Percentiles rank a stretch among this genome's conserved stretches.
These are phyloP conservation scores for Trichophyton simii DNA, from an alignment of 2,329 filamentous ascomycete species.

Conservation along the genomic window DNA sequence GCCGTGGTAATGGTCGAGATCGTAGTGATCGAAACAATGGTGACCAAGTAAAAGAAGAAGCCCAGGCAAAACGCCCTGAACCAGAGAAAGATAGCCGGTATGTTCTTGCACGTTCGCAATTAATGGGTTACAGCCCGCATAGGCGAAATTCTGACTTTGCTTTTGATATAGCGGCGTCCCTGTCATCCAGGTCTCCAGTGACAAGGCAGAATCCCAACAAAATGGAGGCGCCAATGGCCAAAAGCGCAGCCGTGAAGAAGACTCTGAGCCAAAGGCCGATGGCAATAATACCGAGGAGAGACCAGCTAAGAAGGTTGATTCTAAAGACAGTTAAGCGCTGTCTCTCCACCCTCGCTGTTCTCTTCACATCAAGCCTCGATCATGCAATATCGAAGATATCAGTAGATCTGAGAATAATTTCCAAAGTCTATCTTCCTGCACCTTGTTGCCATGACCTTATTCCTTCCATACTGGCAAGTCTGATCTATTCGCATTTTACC, in stretches of 20 bases:
- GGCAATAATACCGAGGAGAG: constrained; percentile 23
- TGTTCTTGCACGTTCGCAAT: constrained; percentile 9
- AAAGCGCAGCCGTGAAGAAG: constrained; percentile 37
- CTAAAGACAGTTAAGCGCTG: constrained; percentile 26
- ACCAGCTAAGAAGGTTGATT: constrained; percentile 39
- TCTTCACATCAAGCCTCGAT: background rate
- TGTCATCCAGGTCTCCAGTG: constrained; percentile 24
- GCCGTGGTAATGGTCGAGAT: constrained; percentile 27
- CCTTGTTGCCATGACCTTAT: background rate
- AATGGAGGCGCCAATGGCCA: constrained; percentile 20
- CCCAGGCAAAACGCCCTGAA: constrained; percentile 18
- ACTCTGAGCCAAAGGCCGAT: constrained; percentile 15
- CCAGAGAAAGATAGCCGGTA: constrained; percentile 34
- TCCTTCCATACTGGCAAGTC: background rate
- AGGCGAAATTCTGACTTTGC: background rate
- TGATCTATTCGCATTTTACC: background rate
- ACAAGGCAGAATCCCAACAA: constrained; percentile 7
- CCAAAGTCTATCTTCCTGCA: background rate
- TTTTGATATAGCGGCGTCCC: constrained; percentile 30
- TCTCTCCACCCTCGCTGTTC: background rate
- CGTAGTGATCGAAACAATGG: constrained; percentile 34
- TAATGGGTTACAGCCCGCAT: background rate
- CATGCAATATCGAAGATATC: background rate
- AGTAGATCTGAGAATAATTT: background rate
- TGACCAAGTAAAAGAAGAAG: constrained; percentile 34